Conservation (phyloP, 2,329 filamentous ascomycete genomes). For the Fusarium dlaminii region DNA sequence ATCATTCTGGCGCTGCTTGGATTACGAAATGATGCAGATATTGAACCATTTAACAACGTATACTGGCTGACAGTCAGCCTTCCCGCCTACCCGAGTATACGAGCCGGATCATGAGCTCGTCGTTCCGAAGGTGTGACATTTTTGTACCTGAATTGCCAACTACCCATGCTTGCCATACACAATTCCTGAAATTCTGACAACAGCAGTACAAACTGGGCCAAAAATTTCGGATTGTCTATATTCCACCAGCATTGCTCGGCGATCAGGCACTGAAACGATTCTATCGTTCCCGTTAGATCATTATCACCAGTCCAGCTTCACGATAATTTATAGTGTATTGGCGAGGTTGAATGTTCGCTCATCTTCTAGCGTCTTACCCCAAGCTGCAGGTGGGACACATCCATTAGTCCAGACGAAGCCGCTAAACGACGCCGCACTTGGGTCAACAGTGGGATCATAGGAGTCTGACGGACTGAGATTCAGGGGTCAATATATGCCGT, state of each 20-base stretch:
- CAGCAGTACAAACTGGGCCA: not conserved
- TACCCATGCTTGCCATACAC: not conserved
- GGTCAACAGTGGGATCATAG: constrained; percentile 14
- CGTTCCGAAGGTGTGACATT: not conserved
- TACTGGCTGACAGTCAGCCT: not conserved
- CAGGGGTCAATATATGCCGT: constrained; percentile 14
- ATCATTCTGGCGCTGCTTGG: not conserved
- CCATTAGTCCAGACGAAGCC: constrained; percentile 19
- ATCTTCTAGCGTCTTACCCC: constrained; percentile 39
- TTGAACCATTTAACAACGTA: not conserved
- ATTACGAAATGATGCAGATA: not conserved
- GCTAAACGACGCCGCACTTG: constrained; percentile 14
- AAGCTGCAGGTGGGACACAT: constrained; percentile 30
- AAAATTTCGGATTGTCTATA: not conserved
- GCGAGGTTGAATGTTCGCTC: constrained; percentile 10
- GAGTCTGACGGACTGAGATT: constrained; percentile 5
- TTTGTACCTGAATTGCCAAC: not conserved
- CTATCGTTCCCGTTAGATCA: not conserved
- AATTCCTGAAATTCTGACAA: not conserved
- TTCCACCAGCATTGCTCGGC: constrained; percentile 5
- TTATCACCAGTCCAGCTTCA: constrained; percentile 5
- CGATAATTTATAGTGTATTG: constrained; percentile 6
- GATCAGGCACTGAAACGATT: constrained; percentile 9
- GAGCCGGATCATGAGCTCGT: constrained; percentile 2
- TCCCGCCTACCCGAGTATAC: not conserved